These are phyloP conservation scores for Monosporozyma unispora DNA, from an alignment of 805 yeast species.

Conservation along the genomic window DNA sequence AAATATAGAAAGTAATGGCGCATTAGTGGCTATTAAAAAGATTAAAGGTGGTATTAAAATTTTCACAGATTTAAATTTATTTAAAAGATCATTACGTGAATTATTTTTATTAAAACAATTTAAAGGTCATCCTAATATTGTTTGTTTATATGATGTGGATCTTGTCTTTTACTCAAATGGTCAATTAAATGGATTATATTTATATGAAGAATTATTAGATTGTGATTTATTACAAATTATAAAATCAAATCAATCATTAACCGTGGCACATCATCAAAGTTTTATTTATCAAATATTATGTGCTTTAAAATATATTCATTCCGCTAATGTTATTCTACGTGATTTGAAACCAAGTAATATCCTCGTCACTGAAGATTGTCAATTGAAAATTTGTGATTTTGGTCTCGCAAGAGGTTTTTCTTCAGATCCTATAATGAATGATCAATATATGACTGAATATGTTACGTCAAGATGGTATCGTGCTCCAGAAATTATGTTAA, in stretches of 20 bases:
- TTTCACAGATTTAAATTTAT: slow-evolving; percentile 78
- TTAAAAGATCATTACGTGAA: slow-evolving; percentile 80
- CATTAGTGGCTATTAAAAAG: slow-evolving; percentile 86
- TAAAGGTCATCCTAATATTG: slow-evolving; percentile 91
- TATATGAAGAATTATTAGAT: slow-evolving; percentile 95
- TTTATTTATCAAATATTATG: slow-evolving; percentile 87
- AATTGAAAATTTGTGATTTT: slow-evolving; percentile 89
- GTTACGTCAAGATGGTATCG: slow-evolving; percentile 98
- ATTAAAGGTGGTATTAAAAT: slow-evolving; percentile 53
- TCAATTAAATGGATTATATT: slow-evolving; percentile 79
- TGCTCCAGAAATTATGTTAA: slow-evolving; percentile 94
- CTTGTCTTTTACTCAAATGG: slow-evolving; percentile 56
- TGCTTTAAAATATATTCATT: slow-evolving; percentile 82
- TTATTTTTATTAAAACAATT: slow-evolving; percentile 82
- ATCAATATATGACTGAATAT: slow-evolving; percentile 89
- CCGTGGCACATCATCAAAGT: slow-evolving; percentile 90
- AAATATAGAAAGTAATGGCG: slow-evolving; percentile 45
- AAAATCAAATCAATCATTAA: slow-evolving; percentile 81
- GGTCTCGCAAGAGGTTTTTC: slow-evolving; percentile 93
- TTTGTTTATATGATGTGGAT: slow-evolving; percentile 89
- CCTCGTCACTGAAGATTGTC: slow-evolving; percentile 92
- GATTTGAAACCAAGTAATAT: slow-evolving; percentile 92
- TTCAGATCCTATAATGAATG: slow-evolving; percentile 68
- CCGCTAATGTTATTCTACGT: slow-evolving; percentile 85
- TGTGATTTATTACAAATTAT: slow-evolving; percentile 97